Evolutionary conservation across 75 land plant species (phyloP), one percentile per base, ranked within the genome.

Genomic region (Cunninghamia lanceolata): DNA sequence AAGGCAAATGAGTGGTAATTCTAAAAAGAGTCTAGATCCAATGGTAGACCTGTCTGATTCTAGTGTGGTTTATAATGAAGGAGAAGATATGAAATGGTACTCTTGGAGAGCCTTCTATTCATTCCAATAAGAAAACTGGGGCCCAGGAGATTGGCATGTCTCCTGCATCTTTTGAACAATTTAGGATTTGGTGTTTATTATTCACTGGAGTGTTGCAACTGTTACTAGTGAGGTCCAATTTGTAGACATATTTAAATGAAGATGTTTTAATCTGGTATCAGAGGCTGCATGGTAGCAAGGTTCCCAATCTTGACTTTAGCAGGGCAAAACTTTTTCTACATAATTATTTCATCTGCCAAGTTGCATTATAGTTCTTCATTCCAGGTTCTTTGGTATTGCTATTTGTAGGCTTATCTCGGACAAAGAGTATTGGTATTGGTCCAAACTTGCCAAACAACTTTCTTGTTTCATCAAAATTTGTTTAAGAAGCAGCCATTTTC

Each of bases 181-280:
- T 93, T 82, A 91, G 96, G 80, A 25, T 87, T 56, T 93, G 89
- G 90, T 83, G 89, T 45, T 77, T 96, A 82, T 36, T 91, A 38
- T 56, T 88, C 30, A 70, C 91, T 3, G 95, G 92, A 5, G 2
- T 94, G 34, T 73, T 90, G 32, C 98, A 96, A 84, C 56, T 93
- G 14, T 40, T 91, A 6, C 86, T 90, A 38, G 21, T 96, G 25
- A 85, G 98, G 3, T 86, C 89, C 35, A 92, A 91, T 82, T 54
- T 94, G 83, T 96, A 96, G 83, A 91, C 90, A 90, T 96, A 90
- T 56, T 84, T 94, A 79, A 96, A 96, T 74, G 94, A 93, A 84
- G 98, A 94, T 19, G 91, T 96, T 59, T 52, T 96, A 36, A 88
- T 87, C 13, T 96, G 98, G 98, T 96, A 96, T 68, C 96, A 96